Evolutionary conservation across 1,139 yeast species (phyloP), one percentile per base, ranked within the genome.

Genomic region (Eremothecium gossypii): DNA sequence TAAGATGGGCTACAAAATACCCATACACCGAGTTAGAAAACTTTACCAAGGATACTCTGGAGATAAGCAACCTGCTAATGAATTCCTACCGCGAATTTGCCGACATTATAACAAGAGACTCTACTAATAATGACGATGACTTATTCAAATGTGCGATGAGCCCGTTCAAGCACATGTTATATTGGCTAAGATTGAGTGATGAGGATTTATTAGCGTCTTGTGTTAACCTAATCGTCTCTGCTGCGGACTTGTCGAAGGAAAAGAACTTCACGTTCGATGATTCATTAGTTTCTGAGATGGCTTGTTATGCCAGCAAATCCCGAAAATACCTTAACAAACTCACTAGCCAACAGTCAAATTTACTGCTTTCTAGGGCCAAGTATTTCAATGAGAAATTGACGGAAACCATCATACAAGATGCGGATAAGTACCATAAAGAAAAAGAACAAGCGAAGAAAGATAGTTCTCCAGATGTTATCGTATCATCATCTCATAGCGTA

Each of bases 21-120:
- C 76, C 74, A 38, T 68, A 76, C 30, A 70, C 71, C 0, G 73
- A 73, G 40, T 68, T 85, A 57, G 71, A 82, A 39, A 93, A 84
- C 48, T 87, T 86, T 52, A 84, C 96, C 12, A 76, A 95, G 58
- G 96, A 87, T 59, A 80, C 86, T 0, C 68, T 87, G 41, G 96
- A 89, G 51, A 69, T 84, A 39, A 81, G 95, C 50, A 80, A 80
- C 49, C 64, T 71, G 2, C 64, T 89, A 33, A 62, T 89, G 13
- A 80, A 75, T 45, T 77, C 89, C 2, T 83, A 75, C 54, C 68
- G 83, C 44, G 65, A 74, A 8, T 66, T 85, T 36, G 71, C 67
- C 7, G 71, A 66, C 33, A 56, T 65, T 23, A 52, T 70, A 5
- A 28, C 39, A 4, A 51, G 64, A 28, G 65, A 66, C 10, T 26